Conservation (phyloP, 257 asterid genomes). For the Solanum habrochaites region DNA sequence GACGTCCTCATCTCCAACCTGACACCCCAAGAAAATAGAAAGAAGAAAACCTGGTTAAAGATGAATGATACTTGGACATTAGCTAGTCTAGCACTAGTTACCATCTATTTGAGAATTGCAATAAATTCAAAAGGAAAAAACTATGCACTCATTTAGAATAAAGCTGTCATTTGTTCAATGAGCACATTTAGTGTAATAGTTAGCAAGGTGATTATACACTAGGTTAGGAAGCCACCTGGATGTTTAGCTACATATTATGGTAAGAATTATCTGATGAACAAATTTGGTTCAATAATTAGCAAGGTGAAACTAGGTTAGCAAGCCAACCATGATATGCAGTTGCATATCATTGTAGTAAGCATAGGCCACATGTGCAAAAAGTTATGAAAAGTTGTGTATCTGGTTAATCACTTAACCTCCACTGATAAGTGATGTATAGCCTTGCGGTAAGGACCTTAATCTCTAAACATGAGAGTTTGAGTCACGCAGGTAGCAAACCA, state of each 20-base stretch:
- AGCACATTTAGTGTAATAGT: background rate
- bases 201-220: background rate
- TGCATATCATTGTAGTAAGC: background rate
- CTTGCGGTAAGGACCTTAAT: background rate
- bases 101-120: background rate
- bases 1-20: constrained; percentile 73
- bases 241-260: background rate
- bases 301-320: background rate
- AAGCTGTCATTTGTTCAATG: background rate
- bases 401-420: background rate
- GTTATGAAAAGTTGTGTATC: background rate
- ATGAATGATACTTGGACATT: background rate
- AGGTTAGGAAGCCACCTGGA: background rate
- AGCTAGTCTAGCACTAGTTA: background rate
- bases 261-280: background rate
- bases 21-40: constrained; percentile 2
- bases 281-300: background rate
- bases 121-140: background rate
- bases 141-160: background rate
- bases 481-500: background rate
- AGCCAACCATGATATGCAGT: background rate
- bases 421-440: background rate
- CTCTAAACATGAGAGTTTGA: background rate
- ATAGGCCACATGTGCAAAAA: background rate
- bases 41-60: background rate